These are phyloP conservation scores for Hortiboletus rubellus DNA, from an alignment of 1,284 basidiomycete species.

Conservation along the genomic window DNA sequence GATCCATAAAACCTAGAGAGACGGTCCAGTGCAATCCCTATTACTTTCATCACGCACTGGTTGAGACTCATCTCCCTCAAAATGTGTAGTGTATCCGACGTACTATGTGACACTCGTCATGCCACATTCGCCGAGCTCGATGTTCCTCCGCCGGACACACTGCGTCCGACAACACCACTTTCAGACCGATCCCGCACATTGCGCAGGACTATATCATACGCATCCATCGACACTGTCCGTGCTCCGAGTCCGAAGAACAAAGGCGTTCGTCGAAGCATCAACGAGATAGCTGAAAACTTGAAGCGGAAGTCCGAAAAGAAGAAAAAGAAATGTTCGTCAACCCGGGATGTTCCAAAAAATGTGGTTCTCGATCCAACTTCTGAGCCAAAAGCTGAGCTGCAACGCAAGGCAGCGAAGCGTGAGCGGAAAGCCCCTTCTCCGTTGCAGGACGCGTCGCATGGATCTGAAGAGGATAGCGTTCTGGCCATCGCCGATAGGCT, in stretches of 20 bases:
- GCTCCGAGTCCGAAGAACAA: slow-evolving; percentile 1
- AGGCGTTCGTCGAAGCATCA: slow-evolving; percentile 23
- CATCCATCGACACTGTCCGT: slow-evolving; percentile 20
- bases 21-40: neutral
- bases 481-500: slow-evolving; percentile 1
- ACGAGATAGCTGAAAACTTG: slow-evolving; percentile 13
- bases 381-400: neutral
- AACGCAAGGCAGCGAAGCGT: neutral
- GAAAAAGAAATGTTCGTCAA: neutral
- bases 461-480: neutral
- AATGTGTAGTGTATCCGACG: neutral
- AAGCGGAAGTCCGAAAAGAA: slow-evolving; percentile 11
- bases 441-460: neutral
- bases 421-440: neutral
- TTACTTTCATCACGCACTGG: neutral
- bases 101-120: neutral
- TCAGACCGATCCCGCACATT: slow-evolving; percentile 8
- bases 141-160: neutral
- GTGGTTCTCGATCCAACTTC: neutral
- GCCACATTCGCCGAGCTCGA: neutral
- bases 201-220: slow-evolving; percentile 20
- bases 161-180: slow-evolving; percentile 12
- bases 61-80: neutral
- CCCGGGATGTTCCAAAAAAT: neutral
- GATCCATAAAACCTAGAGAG: slow-evolving; percentile 7